phyloP scores from a whole-genome alignment of 352 stramenopile species.

The Globisporangium abappressorium region DNA sequence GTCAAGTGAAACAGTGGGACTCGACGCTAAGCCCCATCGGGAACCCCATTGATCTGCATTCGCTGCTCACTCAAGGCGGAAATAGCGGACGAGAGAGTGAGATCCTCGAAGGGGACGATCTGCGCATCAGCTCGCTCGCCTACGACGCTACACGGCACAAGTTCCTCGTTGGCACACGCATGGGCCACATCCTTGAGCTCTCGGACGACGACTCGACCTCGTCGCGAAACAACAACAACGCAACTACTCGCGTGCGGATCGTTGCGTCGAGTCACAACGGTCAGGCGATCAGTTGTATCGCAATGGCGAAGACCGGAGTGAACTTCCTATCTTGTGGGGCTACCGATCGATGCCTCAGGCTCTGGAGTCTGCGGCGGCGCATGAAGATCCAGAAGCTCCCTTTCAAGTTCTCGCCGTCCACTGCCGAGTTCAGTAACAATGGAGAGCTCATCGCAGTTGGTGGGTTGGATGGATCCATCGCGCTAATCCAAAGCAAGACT shows the following conservation, averaged over 20 bases:
- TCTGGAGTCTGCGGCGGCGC: conserved; percentile 64
- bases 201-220: conserved; percentile 22
- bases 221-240: neutral
- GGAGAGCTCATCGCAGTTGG: conserved; percentile 55
- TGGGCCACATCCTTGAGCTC: conserved; percentile 54
- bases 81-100: neutral
- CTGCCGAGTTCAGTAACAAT: conserved; percentile 39
- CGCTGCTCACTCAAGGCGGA: conserved; percentile 12
- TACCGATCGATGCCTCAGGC: conserved; percentile 33
- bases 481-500: conserved; percentile 27
- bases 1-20: conserved; percentile 79
- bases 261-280: conserved; percentile 50
- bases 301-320: conserved; percentile 28
- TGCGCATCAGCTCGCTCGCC: conserved; percentile 64
- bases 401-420: conserved; percentile 27
- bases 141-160: conserved; percentile 50
- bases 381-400: conserved; percentile 22
- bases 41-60: conserved; percentile 58
- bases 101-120: conserved; percentile 47
- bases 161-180: conserved; percentile 61
- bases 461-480: conserved; percentile 54
- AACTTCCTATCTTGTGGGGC: conserved; percentile 52
- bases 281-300: conserved; percentile 20
- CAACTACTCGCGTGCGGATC: conserved; percentile 20
- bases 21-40: conserved; percentile 72